These are phyloP conservation scores for Simplicillium sp. DNA, from an alignment of 2,329 filamentous ascomycete genomes.

Conservation along the genomic window DNA sequence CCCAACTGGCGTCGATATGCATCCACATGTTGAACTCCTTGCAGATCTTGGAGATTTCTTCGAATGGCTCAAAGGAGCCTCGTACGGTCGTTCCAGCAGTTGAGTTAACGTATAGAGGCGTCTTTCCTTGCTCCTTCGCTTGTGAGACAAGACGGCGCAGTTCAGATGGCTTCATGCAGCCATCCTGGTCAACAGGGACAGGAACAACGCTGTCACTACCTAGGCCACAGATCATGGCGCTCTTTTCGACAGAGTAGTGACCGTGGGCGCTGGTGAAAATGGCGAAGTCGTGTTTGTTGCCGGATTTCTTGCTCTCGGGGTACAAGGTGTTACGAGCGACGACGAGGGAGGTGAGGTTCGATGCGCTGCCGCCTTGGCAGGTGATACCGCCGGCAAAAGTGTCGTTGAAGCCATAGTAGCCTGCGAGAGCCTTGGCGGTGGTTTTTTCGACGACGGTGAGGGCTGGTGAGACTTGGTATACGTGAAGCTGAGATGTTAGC, in stretches of 20 bases:
- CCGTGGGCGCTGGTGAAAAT: slow-evolving; percentile 85
- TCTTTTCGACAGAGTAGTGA: slow-evolving; percentile 92
- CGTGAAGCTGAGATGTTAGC: slow-evolving; percentile 52
- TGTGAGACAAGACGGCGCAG: slow-evolving; percentile 54
- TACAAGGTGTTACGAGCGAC: slow-evolving; percentile 81
- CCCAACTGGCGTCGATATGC: slow-evolving; percentile 90
- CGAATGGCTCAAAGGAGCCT: slow-evolving; percentile 78
- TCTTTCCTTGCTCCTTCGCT: slow-evolving; percentile 58
- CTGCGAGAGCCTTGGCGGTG: slow-evolving; percentile 63
- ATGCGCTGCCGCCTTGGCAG: slow-evolving; percentile 74
- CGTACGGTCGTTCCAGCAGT: slow-evolving; percentile 92
- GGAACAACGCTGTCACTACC: slow-evolving; percentile 64
- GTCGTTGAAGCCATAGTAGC: slow-evolving; percentile 66
- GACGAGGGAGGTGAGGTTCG: slow-evolving; percentile 77
- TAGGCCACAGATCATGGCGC: slow-evolving; percentile 81
- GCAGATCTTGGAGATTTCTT: slow-evolving; percentile 61
- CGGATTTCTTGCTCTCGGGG: slow-evolving; percentile 63
- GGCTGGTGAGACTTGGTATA: slow-evolving; percentile 88
- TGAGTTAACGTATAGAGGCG: slow-evolving; percentile 89
- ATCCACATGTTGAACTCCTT: slow-evolving; percentile 71
- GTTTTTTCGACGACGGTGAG: slow-evolving; percentile 81
- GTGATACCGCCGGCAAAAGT: slow-evolving; percentile 64
- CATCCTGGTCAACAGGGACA: slow-evolving; percentile 63
- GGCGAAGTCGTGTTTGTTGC: slow-evolving; percentile 63
- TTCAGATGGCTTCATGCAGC: slow-evolving; percentile 59